These are phyloP conservation scores for Rhizopus delemar DNA, from an alignment of 371 early-diverging fungal genomes.

Conservation along the genomic window DNA sequence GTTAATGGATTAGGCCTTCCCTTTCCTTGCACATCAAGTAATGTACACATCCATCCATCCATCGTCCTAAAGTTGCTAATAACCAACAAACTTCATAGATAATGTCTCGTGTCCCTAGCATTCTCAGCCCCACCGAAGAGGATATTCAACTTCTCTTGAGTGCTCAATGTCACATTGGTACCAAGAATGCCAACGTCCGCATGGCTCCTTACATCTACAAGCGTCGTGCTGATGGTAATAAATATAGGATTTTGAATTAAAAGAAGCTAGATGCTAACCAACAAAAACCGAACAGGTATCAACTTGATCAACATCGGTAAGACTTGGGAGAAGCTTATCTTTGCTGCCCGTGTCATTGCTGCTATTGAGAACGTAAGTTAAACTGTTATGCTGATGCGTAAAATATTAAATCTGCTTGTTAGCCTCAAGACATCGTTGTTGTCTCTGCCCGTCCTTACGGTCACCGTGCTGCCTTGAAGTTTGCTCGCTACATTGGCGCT, in stretches of 20 bases:
- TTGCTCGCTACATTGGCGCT: slow-evolving; percentile 95
- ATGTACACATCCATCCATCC: slow-evolving; percentile 32
- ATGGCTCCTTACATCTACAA: slow-evolving; percentile 94
- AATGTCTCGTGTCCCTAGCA: slow-evolving; percentile 34
- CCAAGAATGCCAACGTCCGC: slow-evolving; percentile 89
- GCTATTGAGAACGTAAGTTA: slow-evolving; percentile 87
- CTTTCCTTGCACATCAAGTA: slow-evolving; percentile 35
- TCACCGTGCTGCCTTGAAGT: slow-evolving; percentile 98
- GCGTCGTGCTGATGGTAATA: slow-evolving; percentile 88
- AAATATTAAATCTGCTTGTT: too few relatives aligned
- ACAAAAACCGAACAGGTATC: slow-evolving; percentile 41
- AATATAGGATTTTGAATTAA: background rate
- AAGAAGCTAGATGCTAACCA: too few relatives aligned
- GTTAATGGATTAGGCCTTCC: slow-evolving; percentile 21
- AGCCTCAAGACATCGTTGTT: slow-evolving; percentile 92
- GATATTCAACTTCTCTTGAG: slow-evolving; percentile 91
- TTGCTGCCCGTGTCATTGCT: slow-evolving; percentile 98
- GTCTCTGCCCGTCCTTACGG: slow-evolving; percentile 98
- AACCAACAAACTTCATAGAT: slow-evolving; percentile 9
- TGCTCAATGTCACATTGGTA: slow-evolving; percentile 90
- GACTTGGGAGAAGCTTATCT: slow-evolving; percentile 99
- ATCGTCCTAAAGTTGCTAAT: slow-evolving; percentile 4
- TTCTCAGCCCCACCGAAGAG: slow-evolving; percentile 79
- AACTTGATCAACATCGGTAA: slow-evolving; percentile 98
- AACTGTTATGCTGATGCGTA: background rate